These are phyloP conservation scores for Macrolepiota fuliginosa DNA, from an alignment of 768 basidiomycete species.

Conservation along the genomic window DNA sequence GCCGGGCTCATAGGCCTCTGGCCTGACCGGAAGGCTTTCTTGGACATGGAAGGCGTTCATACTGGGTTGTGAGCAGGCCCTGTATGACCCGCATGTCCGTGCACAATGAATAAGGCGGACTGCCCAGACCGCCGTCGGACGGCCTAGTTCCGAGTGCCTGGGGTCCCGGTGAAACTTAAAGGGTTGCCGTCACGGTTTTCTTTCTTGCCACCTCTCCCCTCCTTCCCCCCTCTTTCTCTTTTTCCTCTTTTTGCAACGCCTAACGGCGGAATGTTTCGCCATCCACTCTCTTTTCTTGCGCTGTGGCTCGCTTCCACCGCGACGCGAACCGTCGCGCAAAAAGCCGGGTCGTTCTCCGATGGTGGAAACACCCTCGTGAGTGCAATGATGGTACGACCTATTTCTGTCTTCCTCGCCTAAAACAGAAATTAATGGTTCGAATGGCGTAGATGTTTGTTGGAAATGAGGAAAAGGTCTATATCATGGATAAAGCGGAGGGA, in stretches of 20 bases:
- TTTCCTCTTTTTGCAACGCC: not conserved
- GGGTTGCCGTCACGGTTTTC: no score
- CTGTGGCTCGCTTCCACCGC: constrained; percentile 40
- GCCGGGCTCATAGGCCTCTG: no score
- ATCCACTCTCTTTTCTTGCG: constrained; percentile 36
- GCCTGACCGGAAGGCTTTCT: no score
- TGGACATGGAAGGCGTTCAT: no score
- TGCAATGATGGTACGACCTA: constrained; percentile 47
- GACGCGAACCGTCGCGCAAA: constrained; percentile 30
- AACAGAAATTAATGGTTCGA: not conserved
- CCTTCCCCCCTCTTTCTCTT: constrained; percentile 11
- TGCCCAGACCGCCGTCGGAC: no score
- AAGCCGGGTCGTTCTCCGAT: constrained; percentile 43
- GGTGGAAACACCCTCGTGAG: constrained; percentile 46
- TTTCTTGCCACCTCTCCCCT: not conserved
- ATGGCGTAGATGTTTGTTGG: constrained; percentile 71
- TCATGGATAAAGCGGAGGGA: constrained; percentile 87
- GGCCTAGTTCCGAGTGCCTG: no score
- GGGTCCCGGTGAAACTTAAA: no score
- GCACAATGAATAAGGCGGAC: no score
- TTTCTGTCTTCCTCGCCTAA: constrained; percentile 12
- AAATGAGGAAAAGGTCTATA: constrained; percentile 78
- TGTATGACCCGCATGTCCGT: no score
- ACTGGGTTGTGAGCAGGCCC: no score
- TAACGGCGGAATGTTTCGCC: constrained; percentile 14